Conservation (phyloP, 176 grass and related monocot species). For the Poa annua region DNA sequence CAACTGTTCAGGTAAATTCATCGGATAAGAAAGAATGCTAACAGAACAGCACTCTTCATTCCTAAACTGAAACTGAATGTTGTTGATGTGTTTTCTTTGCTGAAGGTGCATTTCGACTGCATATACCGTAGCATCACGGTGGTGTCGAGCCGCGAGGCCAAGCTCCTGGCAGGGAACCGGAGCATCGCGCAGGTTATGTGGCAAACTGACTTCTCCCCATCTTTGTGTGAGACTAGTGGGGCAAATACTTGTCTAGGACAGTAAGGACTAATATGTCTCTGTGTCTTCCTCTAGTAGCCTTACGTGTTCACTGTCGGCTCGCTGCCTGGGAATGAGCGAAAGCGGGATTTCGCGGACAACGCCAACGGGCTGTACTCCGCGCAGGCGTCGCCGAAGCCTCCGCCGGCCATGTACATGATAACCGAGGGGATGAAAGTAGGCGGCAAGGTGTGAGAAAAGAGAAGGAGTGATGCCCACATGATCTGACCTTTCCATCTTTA, state of each 20-base stretch:
- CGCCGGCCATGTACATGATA: conserved; percentile 68
- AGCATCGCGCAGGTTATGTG: conserved; percentile 87
- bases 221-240: too few relatives aligned
- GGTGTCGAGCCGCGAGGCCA: conserved; percentile 85
- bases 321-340: conserved; percentile 80
- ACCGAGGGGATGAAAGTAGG: conserved; percentile 98
- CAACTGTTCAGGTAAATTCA: conserved; percentile 56
- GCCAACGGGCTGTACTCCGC: conserved; percentile 85
- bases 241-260: background rate
- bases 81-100: background rate
- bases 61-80: background rate
- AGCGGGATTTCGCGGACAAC: conserved; percentile 85
- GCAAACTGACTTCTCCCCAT: background rate
- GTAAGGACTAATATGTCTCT: conserved; percentile 35
- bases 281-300: conserved; percentile 83
- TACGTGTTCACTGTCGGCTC: conserved; percentile 95
- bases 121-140: conserved; percentile 81
- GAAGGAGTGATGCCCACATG: background rate
- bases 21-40: too few relatives aligned
- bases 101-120: conserved; percentile 94
- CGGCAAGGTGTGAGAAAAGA: conserved; percentile 62
- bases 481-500: background rate
- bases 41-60: background rate
- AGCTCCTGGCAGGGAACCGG: conserved; percentile 91
- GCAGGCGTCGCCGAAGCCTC: conserved; percentile 87